phyloP scores from a whole-genome alignment of 257 asterid species.

The Paraleonurus japonicus region DNA sequence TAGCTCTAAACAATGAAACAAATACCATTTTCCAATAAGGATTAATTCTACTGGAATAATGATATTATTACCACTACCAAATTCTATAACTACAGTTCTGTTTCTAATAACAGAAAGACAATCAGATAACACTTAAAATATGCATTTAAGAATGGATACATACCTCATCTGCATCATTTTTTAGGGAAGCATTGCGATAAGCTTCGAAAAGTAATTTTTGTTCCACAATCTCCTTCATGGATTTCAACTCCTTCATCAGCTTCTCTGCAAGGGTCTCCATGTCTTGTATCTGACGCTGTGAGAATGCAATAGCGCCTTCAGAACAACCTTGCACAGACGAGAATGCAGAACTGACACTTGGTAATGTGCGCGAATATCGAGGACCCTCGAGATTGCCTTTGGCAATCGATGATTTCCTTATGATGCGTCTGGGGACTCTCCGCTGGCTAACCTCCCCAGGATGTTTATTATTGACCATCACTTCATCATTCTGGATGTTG shows the following conservation, averaged over 20 bases:
- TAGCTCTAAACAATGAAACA: slow-evolving; percentile 14
- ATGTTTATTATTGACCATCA: slow-evolving; percentile 30
- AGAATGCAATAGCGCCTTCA: slow-evolving; percentile 77
- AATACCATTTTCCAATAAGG: background rate
- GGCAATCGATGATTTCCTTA: slow-evolving; percentile 43
- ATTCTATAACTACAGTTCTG: slow-evolving; percentile 4
- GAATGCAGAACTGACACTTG: slow-evolving; percentile 62
- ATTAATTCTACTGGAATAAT: background rate
- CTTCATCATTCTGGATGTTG: slow-evolving; percentile 26
- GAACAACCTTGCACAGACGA: slow-evolving; percentile 74
- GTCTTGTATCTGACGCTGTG: slow-evolving; percentile 87
- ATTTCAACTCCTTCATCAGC: slow-evolving; percentile 76
- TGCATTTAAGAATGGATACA: slow-evolving; percentile 7
- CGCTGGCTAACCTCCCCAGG: slow-evolving; percentile 34
- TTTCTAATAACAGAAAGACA: background rate
- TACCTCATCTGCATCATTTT: slow-evolving; percentile 86
- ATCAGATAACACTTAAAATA: slow-evolving; percentile 13
- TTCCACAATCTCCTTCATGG: slow-evolving; percentile 82
- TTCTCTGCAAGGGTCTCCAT: slow-evolving; percentile 71
- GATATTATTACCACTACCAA: slow-evolving; percentile 2
- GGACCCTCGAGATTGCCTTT: slow-evolving; percentile 67
- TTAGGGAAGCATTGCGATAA: slow-evolving; percentile 63
- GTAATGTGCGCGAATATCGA: slow-evolving; percentile 57
- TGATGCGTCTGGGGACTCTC: slow-evolving; percentile 35
- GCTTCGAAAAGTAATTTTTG: slow-evolving; percentile 76